A percentile compares a stretch with the other conserved stretches of the same genome.
Evolutionary conservation across 768 basidiomycete species (phyloP).

Genomic region (Mrakia blollopis): DNA sequence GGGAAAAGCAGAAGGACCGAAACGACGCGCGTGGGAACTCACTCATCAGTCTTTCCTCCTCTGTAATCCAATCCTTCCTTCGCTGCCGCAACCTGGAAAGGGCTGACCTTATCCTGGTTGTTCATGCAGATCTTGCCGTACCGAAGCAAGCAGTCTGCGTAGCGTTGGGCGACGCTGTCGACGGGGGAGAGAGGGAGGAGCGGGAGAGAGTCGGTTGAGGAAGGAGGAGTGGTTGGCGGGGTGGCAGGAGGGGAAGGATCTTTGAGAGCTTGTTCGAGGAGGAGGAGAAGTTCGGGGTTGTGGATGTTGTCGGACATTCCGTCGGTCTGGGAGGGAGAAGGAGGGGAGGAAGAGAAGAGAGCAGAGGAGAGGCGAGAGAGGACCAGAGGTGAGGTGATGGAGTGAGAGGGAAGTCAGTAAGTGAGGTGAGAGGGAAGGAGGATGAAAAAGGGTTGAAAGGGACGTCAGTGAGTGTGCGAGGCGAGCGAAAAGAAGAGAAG

Average conservation of each 20-base stretch:
- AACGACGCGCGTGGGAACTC: background rate
- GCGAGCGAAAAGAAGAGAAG: background rate
- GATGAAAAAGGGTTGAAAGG: background rate
- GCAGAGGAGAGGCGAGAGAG: background rate
- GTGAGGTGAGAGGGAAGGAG: no score
- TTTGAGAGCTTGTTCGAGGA: conserved; percentile 14
- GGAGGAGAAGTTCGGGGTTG: conserved; percentile 34
- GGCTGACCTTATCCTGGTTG: conserved; percentile 41
- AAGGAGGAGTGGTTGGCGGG: background rate
- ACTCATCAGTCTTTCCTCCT: conserved; percentile 45
- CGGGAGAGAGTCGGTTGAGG: background rate
- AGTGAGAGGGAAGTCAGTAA: no score
- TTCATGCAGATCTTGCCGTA: conserved; percentile 44
- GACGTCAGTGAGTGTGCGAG: background rate
- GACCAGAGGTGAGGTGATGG: no score
- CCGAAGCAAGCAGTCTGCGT: conserved; percentile 42
- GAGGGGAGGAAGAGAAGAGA: background rate
- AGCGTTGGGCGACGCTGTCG: conserved; percentile 30
- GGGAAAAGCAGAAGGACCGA: background rate
- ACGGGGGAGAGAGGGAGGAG: background rate
- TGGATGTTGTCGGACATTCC: conserved; percentile 45
- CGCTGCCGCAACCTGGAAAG: conserved; percentile 44
- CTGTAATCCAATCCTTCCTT: conserved; percentile 39
- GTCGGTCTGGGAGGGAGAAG: conserved; percentile 39
- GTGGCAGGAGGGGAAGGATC: background rate